These are phyloP conservation scores for Nakazawaea peltata DNA, from an alignment of 805 yeast species.

Conservation along the genomic window DNA sequence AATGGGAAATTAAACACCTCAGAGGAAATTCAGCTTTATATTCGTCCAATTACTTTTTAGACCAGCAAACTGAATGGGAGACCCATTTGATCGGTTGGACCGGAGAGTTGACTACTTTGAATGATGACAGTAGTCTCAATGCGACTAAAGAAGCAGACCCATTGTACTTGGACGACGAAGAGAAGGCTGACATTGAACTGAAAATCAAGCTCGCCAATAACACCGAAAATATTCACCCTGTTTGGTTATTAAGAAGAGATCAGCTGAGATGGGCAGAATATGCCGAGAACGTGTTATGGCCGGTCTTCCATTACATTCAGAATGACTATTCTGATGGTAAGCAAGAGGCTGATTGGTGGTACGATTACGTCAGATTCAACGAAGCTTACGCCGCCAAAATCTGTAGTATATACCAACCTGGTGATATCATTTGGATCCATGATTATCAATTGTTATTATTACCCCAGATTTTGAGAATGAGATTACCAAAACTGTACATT, in stretches of 20 bases:
- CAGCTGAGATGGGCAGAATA: slow-evolving; percentile 82
- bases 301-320: slow-evolving; percentile 88
- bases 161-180: slow-evolving; percentile 45
- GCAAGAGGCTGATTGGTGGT: slow-evolving; percentile 68
- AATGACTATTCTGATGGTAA: slow-evolving; percentile 63
- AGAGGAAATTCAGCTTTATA: slow-evolving; percentile 84
- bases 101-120: slow-evolving; percentile 57
- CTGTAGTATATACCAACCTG: slow-evolving; percentile 66
- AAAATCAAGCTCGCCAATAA: slow-evolving; percentile 37
- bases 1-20: slow-evolving; percentile 54
- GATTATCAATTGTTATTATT: slow-evolving; percentile 78
- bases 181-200: slow-evolving; percentile 41
- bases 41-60: slow-evolving; percentile 61
- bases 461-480: slow-evolving; percentile 79
- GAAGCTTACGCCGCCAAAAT: slow-evolving; percentile 84
- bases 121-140: slow-evolving; percentile 10
- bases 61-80: slow-evolving; percentile 71
- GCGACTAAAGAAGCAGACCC: slow-evolving; percentile 35
- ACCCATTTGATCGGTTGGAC: slow-evolving; percentile 92
- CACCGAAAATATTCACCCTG: slow-evolving; percentile 63
- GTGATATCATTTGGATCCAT: slow-evolving; percentile 90
- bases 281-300: slow-evolving; percentile 91
- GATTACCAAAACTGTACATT: slow-evolving; percentile 62
- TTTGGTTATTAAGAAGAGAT: slow-evolving; percentile 78
- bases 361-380: slow-evolving; percentile 83